Evolutionary conservation across 1,139 yeast genomes (phyloP), one percentile per base, ranked within the genome.

Genomic region (Pichia sp.): DNA sequence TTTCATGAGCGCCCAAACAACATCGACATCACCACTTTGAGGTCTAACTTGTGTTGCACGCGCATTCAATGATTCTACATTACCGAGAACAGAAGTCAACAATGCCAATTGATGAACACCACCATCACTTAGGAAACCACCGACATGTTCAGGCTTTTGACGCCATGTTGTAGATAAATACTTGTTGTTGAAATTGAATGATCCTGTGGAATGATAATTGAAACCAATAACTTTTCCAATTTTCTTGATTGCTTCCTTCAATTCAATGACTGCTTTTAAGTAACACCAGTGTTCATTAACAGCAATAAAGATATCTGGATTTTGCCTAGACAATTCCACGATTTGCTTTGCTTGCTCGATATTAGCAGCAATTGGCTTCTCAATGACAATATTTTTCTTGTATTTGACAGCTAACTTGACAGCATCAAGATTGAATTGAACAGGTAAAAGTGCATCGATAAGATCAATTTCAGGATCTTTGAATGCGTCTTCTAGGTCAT

Each of bases 21-120:
- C 70, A 62, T 89, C 97, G 48, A 79, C 89, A 44, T 81, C 72
- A 36, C 96, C 96, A 47, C 91, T 78, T 53, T 72, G 74, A 54
- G 77, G 68, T 57, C 85, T 74, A 40, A 85, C 70, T 64, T 86
- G 96, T 49, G 68, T 76, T 15, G 96, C 79, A 51, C 74, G 72
- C 9, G 84, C 95, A 45, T 83, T 71, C 28, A 86, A 74, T 4
- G 79, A 63, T 42, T 72, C 77, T 19, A 85, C 81, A 28, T 71
- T 69, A 38, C 96, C 96, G 46, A 88, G 69, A n/a, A 85, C 77
- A 48, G 77, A 86, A 9, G 95, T 85, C 53, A 88, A 72, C 35
- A 85, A 66, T 3, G 95, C 95, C 61, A 88, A 67, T 63, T 88
- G 96, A 63, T 88, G 97, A 12, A 88, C 97, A 59, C 96, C 96